phyloP scores from a whole-genome alignment of 441 rosid genomes.

The Adansonia grandidieri region DNA sequence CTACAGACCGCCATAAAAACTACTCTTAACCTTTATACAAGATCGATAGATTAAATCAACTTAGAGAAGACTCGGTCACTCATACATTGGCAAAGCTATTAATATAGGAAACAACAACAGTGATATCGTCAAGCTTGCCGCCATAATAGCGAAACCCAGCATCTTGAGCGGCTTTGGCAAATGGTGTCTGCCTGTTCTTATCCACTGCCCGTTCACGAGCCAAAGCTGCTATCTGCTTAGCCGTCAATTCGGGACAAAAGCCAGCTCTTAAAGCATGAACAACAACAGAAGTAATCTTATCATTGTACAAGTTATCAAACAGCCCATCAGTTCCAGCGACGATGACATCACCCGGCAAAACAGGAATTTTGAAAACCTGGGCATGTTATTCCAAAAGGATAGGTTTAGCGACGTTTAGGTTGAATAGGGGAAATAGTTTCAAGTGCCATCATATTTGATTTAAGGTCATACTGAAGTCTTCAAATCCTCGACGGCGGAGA shows the following conservation, averaged over 20 bases:
- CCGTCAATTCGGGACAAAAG: conserved; percentile 69
- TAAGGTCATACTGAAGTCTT: background rate
- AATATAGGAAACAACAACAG: conserved; percentile 83
- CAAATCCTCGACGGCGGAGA: too few species aligned
- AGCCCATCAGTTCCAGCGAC: conserved; percentile 92
- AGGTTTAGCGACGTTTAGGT: background rate
- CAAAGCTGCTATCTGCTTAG: conserved; percentile 85
- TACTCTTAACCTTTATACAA: background rate
- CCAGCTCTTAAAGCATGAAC: conserved; percentile 77
- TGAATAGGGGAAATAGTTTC: background rate
- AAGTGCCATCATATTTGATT: background rate
- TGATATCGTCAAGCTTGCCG: conserved; percentile 96
- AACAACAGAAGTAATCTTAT: conserved; percentile 76
- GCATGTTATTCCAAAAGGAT: background rate
- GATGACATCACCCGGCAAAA: conserved; percentile 75
- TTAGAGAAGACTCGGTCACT: background rate
- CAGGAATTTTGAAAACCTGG: conserved; percentile 79
- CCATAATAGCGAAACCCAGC: conserved; percentile 87
- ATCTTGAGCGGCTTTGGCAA: conserved; percentile 86
- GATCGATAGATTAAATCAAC: background rate
- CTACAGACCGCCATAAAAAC: conserved; percentile 11
- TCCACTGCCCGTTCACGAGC: conserved; percentile 86
- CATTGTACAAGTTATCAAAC: conserved; percentile 85
- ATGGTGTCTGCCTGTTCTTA: conserved; percentile 77
- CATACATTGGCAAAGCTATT: conserved; percentile 31